A percentile compares a stretch with the other conserved stretches of the same genome.
phyloP scores from a whole-genome alignment of 176 grass and related monocot species.

The Carex kokanica region DNA sequence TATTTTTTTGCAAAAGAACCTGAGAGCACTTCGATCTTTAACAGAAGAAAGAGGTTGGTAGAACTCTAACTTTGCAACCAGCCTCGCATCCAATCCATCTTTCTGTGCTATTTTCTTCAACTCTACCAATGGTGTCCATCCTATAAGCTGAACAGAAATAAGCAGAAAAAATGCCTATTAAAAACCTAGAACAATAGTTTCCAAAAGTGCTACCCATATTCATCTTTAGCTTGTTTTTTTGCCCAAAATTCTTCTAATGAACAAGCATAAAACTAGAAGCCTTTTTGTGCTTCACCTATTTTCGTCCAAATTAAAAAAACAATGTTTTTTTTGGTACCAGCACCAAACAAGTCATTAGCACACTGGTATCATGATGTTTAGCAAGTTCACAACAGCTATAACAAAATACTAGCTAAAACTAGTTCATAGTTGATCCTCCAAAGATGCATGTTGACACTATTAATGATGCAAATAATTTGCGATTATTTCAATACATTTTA shows the following conservation, averaged over 20 bases:
- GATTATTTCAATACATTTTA: background rate
- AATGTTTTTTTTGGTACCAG: background rate
- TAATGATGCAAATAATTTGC: background rate
- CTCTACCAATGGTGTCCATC: slow-evolving; percentile 84
- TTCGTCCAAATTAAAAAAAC: too few species aligned
- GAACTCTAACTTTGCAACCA: slow-evolving; percentile 71
- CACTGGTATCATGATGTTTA: background rate
- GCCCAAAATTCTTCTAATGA: background rate
- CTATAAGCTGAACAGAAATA: slow-evolving; percentile 58
- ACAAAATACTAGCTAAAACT: background rate
- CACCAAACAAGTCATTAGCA: background rate
- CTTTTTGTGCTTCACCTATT: background rate
- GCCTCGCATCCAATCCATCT: slow-evolving; percentile 48
- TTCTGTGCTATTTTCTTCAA: slow-evolving; percentile 60
- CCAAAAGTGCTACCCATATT: background rate
- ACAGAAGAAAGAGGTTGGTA: slow-evolving; percentile 84
- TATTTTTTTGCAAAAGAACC: slow-evolving; percentile 31
- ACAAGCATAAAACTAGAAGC: background rate
- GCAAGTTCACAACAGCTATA: background rate
- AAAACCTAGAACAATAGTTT: slow-evolving; percentile 6
- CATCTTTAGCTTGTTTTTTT: background rate
- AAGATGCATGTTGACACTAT: background rate
- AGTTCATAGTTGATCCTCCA: background rate
- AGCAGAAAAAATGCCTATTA: background rate
- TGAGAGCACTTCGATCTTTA: slow-evolving; percentile 74